Evolutionary conservation across 805 yeast species (phyloP).

Genomic region (Scheffersomyces amazonensis): DNA sequence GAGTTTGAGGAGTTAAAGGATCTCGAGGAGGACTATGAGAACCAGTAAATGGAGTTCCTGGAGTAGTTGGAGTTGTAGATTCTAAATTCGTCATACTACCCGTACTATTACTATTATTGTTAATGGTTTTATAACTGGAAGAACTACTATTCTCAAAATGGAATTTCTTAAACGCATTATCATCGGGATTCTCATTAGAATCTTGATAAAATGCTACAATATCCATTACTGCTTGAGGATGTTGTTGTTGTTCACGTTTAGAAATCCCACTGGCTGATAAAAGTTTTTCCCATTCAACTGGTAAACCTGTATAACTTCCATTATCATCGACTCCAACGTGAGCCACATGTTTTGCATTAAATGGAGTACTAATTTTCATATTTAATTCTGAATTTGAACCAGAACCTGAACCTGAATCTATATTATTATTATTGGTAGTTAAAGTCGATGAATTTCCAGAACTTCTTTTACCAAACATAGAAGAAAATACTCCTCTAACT

Average conservation of each 20-base stretch:
- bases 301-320: constrained; percentile 89
- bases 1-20: constrained; percentile 3
- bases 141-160: constrained; percentile 20
- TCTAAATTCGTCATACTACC: background rate
- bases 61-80: constrained; percentile 9
- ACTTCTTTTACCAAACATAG: constrained; percentile 38
- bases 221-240: constrained; percentile 93
- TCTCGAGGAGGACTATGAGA: constrained; percentile 2
- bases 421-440: constrained; percentile 8
- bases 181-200: constrained; percentile 41
- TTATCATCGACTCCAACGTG: constrained; percentile 90
- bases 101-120: background rate
- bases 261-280: constrained; percentile 85
- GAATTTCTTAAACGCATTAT: constrained; percentile 43
- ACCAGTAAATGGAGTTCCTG: constrained; percentile 2
- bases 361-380: constrained; percentile 83
- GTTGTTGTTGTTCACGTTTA: constrained; percentile 80
- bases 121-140: background rate
- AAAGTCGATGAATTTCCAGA: constrained; percentile 5
- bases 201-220: constrained; percentile 84
- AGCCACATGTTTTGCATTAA: constrained; percentile 83
- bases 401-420: constrained; percentile 7
- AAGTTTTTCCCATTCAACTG: constrained; percentile 87
- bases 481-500: constrained; percentile 59
- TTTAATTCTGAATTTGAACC: constrained; percentile 17